These are phyloP conservation scores for Aotearoamyces nothofagi DNA, from an alignment of 2,329 filamentous ascomycete species.

Conservation along the genomic window DNA sequence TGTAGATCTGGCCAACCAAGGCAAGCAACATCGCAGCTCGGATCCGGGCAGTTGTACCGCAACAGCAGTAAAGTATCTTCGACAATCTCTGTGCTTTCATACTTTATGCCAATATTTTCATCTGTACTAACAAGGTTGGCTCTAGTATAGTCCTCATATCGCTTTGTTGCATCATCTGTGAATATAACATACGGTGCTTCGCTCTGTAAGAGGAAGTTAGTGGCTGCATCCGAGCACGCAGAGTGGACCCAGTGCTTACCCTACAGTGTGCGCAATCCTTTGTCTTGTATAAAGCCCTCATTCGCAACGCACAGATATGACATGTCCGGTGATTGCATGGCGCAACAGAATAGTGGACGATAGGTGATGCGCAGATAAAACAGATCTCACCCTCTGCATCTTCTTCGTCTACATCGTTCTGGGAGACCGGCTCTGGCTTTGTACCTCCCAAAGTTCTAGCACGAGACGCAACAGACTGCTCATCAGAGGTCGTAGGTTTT, in stretches of 20 bases:
- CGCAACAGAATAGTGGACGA: conserved; percentile 75
- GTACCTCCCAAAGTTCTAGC: no score
- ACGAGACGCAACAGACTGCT: no score
- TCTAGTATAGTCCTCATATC: conserved; percentile 68
- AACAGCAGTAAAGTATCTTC: conserved; percentile 81
- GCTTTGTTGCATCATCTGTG: conserved; percentile 69
- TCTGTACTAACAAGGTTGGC: conserved; percentile 65
- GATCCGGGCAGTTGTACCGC: conserved; percentile 88
- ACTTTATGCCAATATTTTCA: conserved; percentile 79
- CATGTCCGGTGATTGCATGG: conserved; percentile 96
- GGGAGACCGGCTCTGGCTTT: conserved; percentile 11
- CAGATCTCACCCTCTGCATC: conserved; percentile 66
- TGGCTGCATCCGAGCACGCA: background rate
- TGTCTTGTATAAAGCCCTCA: conserved; percentile 90
- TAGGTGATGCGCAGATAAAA: conserved; percentile 91
- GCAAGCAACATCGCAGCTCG: conserved; percentile 71
- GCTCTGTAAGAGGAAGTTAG: conserved; percentile 27
- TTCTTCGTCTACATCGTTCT: conserved; percentile 21
- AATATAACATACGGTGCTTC: conserved; percentile 77
- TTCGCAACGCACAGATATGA: conserved; percentile 83
- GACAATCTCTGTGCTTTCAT: conserved; percentile 76
- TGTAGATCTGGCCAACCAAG: conserved; percentile 67
- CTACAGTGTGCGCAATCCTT: conserved; percentile 95
- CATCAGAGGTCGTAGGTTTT: conserved; percentile 1
- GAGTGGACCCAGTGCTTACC: conserved; percentile 31